A percentile compares a stretch with the other conserved stretches of the same genome.
Evolutionary conservation across 805 yeast species (phyloP).

Genomic region (Ogataea corticis): DNA sequence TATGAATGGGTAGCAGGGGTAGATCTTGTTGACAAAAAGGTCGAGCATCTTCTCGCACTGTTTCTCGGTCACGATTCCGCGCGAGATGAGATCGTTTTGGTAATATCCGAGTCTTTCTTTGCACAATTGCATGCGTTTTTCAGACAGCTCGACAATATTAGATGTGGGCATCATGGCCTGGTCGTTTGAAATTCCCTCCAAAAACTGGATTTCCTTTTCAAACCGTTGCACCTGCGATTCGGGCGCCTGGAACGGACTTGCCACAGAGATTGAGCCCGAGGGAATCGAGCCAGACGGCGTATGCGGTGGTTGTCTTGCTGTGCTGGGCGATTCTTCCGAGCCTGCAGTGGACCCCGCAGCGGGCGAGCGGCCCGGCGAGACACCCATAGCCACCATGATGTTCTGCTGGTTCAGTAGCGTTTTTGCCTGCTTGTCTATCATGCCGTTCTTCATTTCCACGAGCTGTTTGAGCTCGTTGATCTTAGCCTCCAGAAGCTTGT

Average conservation of each 20-base stretch:
- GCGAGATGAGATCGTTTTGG: conserved; percentile 50
- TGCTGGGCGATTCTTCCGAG: neutral
- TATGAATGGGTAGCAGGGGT: conserved; percentile 57
- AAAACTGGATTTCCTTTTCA: conserved; percentile 42
- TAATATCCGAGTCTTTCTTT: conserved; percentile 23
- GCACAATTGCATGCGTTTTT: conserved; percentile 39
- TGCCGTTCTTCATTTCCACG: conserved; percentile 8
- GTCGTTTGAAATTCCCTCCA: conserved; percentile 35
- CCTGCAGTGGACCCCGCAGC: neutral
- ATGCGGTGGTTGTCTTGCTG: neutral
- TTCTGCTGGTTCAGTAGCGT: conserved; percentile 10
- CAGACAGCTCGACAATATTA: conserved; percentile 46
- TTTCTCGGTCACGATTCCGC: conserved; percentile 55
- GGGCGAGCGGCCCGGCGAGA: neutral
- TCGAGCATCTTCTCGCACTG: conserved; percentile 60
- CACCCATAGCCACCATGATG: conserved; percentile 1
- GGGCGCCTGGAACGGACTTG: neutral
- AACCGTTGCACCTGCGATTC: conserved; percentile 35
- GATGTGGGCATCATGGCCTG: conserved; percentile 45
- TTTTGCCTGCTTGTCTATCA: conserved; percentile 14
- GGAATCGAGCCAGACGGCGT: neutral
- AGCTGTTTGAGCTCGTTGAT: conserved; percentile 20
- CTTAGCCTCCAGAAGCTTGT: conserved; percentile 31
- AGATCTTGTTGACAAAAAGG: conserved; percentile 48
- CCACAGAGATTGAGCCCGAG: conserved; percentile 1